Evolutionary conservation across 2,329 filamentous ascomycete species (phyloP).

Genomic region (Tolypocladium guangdongense): DNA sequence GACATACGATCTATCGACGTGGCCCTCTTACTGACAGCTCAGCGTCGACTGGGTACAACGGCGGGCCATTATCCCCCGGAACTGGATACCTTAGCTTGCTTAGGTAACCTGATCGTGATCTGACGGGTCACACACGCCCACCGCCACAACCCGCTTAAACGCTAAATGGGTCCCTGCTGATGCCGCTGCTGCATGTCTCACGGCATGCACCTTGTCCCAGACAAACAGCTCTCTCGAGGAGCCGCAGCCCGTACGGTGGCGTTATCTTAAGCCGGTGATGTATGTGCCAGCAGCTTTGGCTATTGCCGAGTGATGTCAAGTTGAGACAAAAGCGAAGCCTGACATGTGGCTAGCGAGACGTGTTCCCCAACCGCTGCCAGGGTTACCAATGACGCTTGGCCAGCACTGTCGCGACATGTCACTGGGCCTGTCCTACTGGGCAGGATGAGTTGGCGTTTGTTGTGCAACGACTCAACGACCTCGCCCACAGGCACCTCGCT

Average conservation of each 20-base stretch:
- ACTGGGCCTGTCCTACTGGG: background rate
- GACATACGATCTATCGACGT: background rate
- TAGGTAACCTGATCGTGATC: no score
- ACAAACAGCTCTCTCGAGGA: background rate
- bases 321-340: background rate
- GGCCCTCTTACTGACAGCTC: background rate
- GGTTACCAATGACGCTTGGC: no score
- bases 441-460: background rate
- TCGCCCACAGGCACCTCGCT: background rate
- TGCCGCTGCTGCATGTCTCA: background rate
- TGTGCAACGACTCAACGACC: background rate
- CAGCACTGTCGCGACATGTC: background rate
- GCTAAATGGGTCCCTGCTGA: background rate
- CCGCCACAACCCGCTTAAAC: background rate
- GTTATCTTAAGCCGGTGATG: background rate
- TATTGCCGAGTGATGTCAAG: background rate
- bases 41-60: background rate
- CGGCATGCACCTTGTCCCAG: background rate
- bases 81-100: no score
- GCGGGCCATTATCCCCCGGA: background rate
- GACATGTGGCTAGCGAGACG: background rate
- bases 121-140: background rate
- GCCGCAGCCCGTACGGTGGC: background rate
- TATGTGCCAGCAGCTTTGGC: background rate
- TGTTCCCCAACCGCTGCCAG: background rate